A percentile compares a stretch with the other conserved stretches of the same genome.
phyloP scores from a whole-genome alignment of 306 rosid species.

The Cajanus cajan region DNA sequence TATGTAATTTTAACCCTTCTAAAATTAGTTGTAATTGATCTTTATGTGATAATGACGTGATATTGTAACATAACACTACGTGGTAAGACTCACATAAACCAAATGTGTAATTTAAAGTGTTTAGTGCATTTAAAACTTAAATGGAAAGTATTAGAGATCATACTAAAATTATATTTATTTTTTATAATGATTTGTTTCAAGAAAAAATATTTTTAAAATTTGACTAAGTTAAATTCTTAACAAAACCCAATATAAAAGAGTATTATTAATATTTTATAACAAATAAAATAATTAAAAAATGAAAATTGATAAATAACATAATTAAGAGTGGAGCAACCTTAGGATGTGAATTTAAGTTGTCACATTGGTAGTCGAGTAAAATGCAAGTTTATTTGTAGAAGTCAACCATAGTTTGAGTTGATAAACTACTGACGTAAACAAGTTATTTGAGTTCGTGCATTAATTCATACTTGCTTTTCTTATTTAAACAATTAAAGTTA shows the following conservation, averaged over 20 bases:
- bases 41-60: too few species aligned
- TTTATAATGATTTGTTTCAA: neutral
- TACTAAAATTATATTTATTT: too few species aligned
- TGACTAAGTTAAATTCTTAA: neutral
- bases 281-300: neutral
- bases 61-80: too few species aligned
- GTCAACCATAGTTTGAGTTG: neutral
- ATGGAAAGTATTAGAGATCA: neutral
- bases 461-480: neutral
- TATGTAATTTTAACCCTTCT: too few species aligned
- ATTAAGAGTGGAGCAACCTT: neutral
- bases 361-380: neutral
- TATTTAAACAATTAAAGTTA: neutral
- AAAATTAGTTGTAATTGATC: too few species aligned
- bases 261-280: neutral
- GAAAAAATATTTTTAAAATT: neutral
- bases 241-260: neutral
- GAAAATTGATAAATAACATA: too few species aligned
- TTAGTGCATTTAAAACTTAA: too few species aligned
- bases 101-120: too few species aligned
- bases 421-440: neutral
- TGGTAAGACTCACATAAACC: too few species aligned
- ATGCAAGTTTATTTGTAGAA: neutral
- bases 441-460: neutral
- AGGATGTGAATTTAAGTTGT: neutral